Conservation (phyloP, 306 rosid genomes). For the Gynostemma pentaphyllum region DNA sequence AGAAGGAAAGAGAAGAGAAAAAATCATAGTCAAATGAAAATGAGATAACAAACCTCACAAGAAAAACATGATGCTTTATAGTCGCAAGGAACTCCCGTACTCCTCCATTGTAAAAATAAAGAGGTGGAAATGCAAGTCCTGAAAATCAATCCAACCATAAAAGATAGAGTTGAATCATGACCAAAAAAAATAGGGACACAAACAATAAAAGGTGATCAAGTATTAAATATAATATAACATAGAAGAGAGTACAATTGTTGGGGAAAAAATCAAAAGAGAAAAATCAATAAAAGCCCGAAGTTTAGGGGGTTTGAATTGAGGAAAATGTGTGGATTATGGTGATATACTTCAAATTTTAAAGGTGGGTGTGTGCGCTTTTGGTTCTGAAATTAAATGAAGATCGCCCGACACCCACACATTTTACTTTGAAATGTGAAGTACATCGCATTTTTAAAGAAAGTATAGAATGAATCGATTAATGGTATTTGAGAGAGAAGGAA, state of each 20-base stretch:
- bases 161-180: constrained; percentile 6
- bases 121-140: constrained; percentile 95
- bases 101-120: constrained; percentile 96
- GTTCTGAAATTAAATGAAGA: too few relatives aligned
- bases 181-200: constrained; percentile 6
- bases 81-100: constrained; percentile 95
- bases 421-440: too few relatives aligned
- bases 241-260: background rate
- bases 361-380: too few relatives aligned
- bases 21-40: background rate
- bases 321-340: too few relatives aligned
- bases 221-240: background rate
- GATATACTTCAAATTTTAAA: too few relatives aligned
- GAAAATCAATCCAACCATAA: constrained; percentile 18
- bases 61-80: constrained; percentile 78
- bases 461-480: too few relatives aligned
- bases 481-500: too few relatives aligned
- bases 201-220: background rate
- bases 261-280: background rate
- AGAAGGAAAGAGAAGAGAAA: background rate
- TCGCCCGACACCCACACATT: too few relatives aligned
- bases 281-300: too few relatives aligned
- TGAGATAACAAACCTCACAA: constrained; percentile 79
- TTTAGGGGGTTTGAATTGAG: too few relatives aligned
- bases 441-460: too few relatives aligned